Base-by-base conservation (phyloP, 768 basidiomycete genomes). In the Termitomyces sp. region DNA sequence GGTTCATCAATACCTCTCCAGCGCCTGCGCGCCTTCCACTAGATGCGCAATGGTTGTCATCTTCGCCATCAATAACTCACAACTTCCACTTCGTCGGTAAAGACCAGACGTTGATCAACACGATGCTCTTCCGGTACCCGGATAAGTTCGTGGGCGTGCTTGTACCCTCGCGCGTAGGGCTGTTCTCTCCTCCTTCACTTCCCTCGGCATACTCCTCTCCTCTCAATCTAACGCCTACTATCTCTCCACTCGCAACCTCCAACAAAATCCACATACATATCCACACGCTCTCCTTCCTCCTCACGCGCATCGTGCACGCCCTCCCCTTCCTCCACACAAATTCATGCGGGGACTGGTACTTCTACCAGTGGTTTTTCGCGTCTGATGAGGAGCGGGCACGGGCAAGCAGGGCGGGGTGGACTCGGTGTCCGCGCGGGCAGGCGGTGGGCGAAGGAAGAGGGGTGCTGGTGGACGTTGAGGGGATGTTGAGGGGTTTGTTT, bases 21-120 rank as follows among this genome's bases (percentile, higher is more conserved):
- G 52, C 59, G 2, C 8, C 18, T 1, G n/a, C 8, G 8, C 41
- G n/a, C 6, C 18, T 41, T 16, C 39, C 18, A 41, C 39, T 5
- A 15, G 13, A 6, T 6, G 27, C 27, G 1, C 37, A 18, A 42
- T n/a, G 6, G 41, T n/a, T 41, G n/a, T n/a, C n/a, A 9, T n/a
- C 41, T n/a, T 20, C 11, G 8, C 41, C 4, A 11, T 42, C 41
- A 9, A n/a, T 4, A 12, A 22, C 15, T 34, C 13, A 4, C 6
- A 42, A 8, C 6, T 68, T 68, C 45, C 63, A 68, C 39, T 85
- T 85, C 63, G 80, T 83, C 18, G 82, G 83, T 9, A 83, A 83
- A 63, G 84, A 85, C 67, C 81, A 85, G 65, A 78, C 78, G 0
- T 60, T 86, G 36, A 78, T 84, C 65, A 84, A 80, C 61, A 68